These are phyloP conservation scores for Tolypocladium capitatum DNA, from an alignment of 2,329 filamentous ascomycete genomes.

Conservation along the genomic window DNA sequence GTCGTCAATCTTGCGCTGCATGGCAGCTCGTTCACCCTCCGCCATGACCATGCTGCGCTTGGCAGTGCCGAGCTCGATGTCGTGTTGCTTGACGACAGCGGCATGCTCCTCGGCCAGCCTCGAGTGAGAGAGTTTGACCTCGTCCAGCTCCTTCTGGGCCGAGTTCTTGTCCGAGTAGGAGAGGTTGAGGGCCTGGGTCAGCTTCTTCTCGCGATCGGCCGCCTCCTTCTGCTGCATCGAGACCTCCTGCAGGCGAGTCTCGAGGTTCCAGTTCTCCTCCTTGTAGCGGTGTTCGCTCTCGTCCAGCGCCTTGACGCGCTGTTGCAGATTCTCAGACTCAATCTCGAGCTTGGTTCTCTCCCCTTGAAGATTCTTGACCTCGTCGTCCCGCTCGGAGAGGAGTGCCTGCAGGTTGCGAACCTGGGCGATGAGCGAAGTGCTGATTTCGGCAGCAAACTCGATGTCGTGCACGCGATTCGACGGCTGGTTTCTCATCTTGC, in stretches of 20 bases:
- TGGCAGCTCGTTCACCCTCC: conserved; percentile 62
- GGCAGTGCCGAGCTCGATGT: conserved; percentile 73
- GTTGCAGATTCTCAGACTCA: conserved; percentile 65
- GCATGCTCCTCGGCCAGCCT: conserved; percentile 73
- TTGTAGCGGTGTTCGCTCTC: conserved; percentile 95
- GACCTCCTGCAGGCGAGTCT: conserved; percentile 81
- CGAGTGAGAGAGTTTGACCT: conserved; percentile 66
- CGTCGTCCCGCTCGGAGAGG: conserved; percentile 76
- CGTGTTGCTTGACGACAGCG: conserved; percentile 65
- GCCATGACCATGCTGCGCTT: conserved; percentile 67
- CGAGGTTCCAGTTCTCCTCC: conserved; percentile 96
- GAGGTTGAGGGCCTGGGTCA: conserved; percentile 58
- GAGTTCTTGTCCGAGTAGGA: conserved; percentile 62
- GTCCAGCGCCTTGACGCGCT: conserved; percentile 69
- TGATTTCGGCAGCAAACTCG: conserved; percentile 96
- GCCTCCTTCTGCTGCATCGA: conserved; percentile 61
- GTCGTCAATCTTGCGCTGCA: conserved; percentile 81
- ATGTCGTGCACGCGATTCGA: conserved; percentile 86
- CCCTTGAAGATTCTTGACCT: conserved; percentile 58
- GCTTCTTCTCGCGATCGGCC: conserved; percentile 68
- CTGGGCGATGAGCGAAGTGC: conserved; percentile 85
- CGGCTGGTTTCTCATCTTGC: conserved; percentile 82
- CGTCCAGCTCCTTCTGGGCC: conserved; percentile 78
- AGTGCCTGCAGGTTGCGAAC: conserved; percentile 80
- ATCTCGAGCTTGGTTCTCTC: conserved; percentile 72